Base-by-base conservation (phyloP, 176 grass and related monocot species). In the Ensete ventricosum region DNA sequence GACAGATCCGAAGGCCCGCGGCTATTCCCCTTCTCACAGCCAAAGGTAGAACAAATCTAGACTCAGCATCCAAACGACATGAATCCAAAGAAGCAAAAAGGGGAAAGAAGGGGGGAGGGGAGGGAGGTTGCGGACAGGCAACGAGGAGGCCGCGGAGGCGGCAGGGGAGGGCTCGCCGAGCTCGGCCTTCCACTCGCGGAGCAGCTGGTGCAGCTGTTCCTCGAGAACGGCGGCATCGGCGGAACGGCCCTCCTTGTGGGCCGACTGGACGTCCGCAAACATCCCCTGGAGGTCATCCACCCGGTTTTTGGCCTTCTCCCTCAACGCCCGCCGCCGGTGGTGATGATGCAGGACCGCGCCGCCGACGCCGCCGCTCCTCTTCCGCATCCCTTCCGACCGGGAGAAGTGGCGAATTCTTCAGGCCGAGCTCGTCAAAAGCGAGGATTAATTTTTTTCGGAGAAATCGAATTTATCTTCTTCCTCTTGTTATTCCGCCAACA, bases 181-280 rank as follows among this genome's bases (percentile, higher is more conserved):
- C 34, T 69, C 67, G 34, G 67, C 67, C 67, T 69, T 69, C 67
- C 67, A 69, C 67, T 69, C 67, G 67, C 67, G 67, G 26, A 69
- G 67, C 26, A 69, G 16, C 29, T 69, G 67, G 67, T 69, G 67
- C 13, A 69, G 26, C 67, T 69, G 67, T 29, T 69, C 67, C 67
- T 69, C 67, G 67, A 69, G 67, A 2, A 69, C 14, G 67, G 26
- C 67, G 14, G 34, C 67, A 16, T 69, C 67, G 67, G 34, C 26
- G 16, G 67, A 16, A 29, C 67, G 67, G 67, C 67, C 29, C 26
- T 69, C 67, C 67, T 48, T 29, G 29, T 14, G 67, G 34, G 34
- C 67, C 5, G 67, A 27, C 67, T 69, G 67, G 26, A 50, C 14
- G 27, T 48, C 67, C 10, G 27, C 25, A 6, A 69, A 29, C 67